Base-by-base conservation (phyloP, 139 green algal genomes). In the Picochlorum sp. region DNA sequence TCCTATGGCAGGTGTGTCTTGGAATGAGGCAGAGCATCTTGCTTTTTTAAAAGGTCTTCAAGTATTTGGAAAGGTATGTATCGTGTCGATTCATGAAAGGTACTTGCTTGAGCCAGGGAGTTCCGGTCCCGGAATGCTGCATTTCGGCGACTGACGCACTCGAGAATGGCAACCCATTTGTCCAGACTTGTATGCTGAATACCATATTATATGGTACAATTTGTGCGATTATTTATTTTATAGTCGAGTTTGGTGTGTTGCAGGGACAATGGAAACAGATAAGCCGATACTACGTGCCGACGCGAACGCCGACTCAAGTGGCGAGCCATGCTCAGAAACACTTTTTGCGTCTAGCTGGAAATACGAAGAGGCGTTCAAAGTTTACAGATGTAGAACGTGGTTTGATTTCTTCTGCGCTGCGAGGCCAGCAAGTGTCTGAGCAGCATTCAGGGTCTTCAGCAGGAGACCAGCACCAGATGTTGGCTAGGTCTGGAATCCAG, bases 321-420 rank as follows among this genome's bases (percentile, higher is more conserved):
- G 88, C 88, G n/a, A 82, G 61, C 25, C 88, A 96, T 57, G 88
- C 88, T 2, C 88, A 96, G 65, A 96, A 96, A 68, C 81, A 95
- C 62, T 93, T 92, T 53, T 74, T 96, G 29, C 71, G 88, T 10
- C 54, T 88, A 4, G 71, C 51, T 7, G 84, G 86, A 36, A 50
- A 78, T 1, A 87, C 80, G 36, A 96, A 96, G 76, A 74, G 88
- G 9, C 57, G 72, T 9, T 76, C 59, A 4, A 63, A 76, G 22
- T 87, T 89, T 51, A 63, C 62, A 2, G 55, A 49, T 0, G 32
- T 89, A 0, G 81, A 88, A 35, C 40, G 77, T 18, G 65, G 58
- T 57, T 61, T 65, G 1, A 51, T 52, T 5, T 31, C 51, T 2
- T 30, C 35, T 1, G 57, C 12, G 6, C 30, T n/a, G n/a, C n/a